Conservation (phyloP, 75 land plant genomes). For the Pinus tabuliformis region DNA sequence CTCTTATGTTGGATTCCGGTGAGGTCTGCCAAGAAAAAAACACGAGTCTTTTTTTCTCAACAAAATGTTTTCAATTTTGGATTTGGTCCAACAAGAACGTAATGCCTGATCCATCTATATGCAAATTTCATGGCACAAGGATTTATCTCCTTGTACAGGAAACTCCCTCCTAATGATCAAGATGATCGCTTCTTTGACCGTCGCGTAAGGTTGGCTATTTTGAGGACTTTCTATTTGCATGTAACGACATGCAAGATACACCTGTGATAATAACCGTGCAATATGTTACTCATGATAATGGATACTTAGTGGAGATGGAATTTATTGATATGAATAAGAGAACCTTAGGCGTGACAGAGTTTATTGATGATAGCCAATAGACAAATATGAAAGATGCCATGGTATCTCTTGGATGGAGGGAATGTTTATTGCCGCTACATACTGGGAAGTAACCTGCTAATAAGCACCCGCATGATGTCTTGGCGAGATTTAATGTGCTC, state of each 20-base stretch:
- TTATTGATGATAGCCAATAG: slow-evolving; percentile 91
- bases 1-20: too few species aligned
- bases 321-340: slow-evolving; percentile 77
- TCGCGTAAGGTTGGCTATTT: slow-evolving; percentile 85
- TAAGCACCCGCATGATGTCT: slow-evolving; percentile 60
- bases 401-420: slow-evolving; percentile 91
- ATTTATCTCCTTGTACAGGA: too few species aligned
- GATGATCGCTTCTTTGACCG: too few species aligned
- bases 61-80: too few species aligned
- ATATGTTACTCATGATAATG: slow-evolving; percentile 62
- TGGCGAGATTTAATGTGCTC: slow-evolving; percentile 75
- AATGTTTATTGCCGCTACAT: slow-evolving; percentile 83
- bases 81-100: too few species aligned
- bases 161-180: too few species aligned
- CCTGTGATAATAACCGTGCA: slow-evolving; percentile 76
- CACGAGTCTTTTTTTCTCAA: too few species aligned
- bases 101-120: too few species aligned
- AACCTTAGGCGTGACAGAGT: slow-evolving; percentile 80
- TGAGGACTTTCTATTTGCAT: slow-evolving; percentile 94
- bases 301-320: slow-evolving; percentile 72
- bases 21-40: too few species aligned
- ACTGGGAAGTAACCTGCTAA: slow-evolving; percentile 48
- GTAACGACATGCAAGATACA: slow-evolving; percentile 98
- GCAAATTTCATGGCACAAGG: too few species aligned
- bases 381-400: slow-evolving; percentile 89